phyloP scores from a whole-genome alignment of 2,329 filamentous ascomycete species.

The Pseudogymnoascus sp. region DNA sequence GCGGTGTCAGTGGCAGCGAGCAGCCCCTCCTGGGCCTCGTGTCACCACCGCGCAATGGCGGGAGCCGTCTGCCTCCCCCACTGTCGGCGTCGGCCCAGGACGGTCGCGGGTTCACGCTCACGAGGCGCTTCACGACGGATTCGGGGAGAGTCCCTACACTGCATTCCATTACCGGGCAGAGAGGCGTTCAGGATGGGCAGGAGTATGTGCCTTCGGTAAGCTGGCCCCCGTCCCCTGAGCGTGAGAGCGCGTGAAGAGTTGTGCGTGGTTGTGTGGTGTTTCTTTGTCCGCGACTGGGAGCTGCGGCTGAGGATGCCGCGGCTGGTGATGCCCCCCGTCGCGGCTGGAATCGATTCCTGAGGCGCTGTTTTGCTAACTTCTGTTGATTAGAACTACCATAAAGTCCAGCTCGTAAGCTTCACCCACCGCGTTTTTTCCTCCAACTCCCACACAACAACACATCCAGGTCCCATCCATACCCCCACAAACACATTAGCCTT shows the following conservation, averaged over 20 bases:
- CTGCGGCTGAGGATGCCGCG: not conserved
- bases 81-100: slow-evolving; percentile 50
- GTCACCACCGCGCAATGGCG: slow-evolving; percentile 62
- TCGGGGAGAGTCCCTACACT: slow-evolving; percentile 73
- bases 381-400: slow-evolving; percentile 53
- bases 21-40: slow-evolving; percentile 68
- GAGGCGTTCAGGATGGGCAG: slow-evolving; percentile 23
- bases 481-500: not conserved
- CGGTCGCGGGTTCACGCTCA: slow-evolving; percentile 62
- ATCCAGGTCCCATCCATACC: not conserved
- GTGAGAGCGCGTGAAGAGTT: not conserved
- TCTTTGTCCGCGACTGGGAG: not conserved
- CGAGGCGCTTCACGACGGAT: slow-evolving; percentile 91
- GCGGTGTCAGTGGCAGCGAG: slow-evolving; percentile 40
- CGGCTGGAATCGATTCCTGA: not conserved
- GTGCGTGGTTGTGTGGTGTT: not conserved
- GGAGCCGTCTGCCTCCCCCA: slow-evolving; percentile 53
- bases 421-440: not conserved
- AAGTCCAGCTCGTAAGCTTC: slow-evolving; percentile 67
- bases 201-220: slow-evolving; percentile 30
- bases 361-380: slow-evolving; percentile 18
- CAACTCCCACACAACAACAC: slow-evolving; percentile 1
- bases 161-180: slow-evolving; percentile 34
- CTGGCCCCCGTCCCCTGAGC: not conserved
- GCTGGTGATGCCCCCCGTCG: not conserved